A percentile compares a stretch with the other conserved stretches of the same genome.
phyloP scores from a whole-genome alignment of 2,329 filamentous ascomycete genomes.

The Aureobasidium melanogenum region DNA sequence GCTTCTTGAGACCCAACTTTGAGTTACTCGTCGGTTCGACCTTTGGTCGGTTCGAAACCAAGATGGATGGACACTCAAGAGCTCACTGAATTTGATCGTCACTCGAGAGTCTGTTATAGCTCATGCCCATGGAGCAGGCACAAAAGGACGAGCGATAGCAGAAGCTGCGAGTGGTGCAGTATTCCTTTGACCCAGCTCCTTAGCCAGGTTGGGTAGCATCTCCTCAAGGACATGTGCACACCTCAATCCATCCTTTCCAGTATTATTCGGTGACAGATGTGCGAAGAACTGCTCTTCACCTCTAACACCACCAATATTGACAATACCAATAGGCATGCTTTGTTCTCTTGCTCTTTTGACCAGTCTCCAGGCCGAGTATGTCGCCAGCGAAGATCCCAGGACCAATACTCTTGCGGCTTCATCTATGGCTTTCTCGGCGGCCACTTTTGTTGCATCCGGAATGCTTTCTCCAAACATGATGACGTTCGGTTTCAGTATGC shows the following conservation, averaged over 20 bases:
- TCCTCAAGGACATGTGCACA: constrained; percentile 32
- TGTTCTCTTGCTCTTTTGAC: constrained; percentile 74
- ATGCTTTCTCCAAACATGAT: constrained; percentile 97
- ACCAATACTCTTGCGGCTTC: constrained; percentile 66
- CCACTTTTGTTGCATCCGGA: constrained; percentile 55
- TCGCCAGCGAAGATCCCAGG: constrained; percentile 82
- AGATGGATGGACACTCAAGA: background rate
- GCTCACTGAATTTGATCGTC: too few relatives aligned
- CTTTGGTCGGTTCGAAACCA: background rate
- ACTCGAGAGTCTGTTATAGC: background rate
- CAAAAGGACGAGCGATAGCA: background rate
- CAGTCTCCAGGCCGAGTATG: constrained; percentile 88
- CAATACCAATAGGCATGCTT: constrained; percentile 74
- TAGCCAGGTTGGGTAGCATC: constrained; percentile 28
- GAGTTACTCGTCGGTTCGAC: background rate
- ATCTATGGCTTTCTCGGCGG: constrained; percentile 74
- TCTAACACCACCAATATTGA: constrained; percentile 79
- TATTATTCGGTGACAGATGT: constrained; percentile 39
- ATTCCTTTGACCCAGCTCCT: constrained; percentile 13
- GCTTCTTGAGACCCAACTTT: too few relatives aligned
- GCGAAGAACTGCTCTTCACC: constrained; percentile 67
- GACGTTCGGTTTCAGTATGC: constrained; percentile 84
- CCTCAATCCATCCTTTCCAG: constrained; percentile 30
- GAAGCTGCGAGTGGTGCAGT: background rate
- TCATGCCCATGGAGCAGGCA: constrained; percentile 9